Conservation (phyloP, 2,329 filamentous ascomycete species). For the Calonectria henricotiae region DNA sequence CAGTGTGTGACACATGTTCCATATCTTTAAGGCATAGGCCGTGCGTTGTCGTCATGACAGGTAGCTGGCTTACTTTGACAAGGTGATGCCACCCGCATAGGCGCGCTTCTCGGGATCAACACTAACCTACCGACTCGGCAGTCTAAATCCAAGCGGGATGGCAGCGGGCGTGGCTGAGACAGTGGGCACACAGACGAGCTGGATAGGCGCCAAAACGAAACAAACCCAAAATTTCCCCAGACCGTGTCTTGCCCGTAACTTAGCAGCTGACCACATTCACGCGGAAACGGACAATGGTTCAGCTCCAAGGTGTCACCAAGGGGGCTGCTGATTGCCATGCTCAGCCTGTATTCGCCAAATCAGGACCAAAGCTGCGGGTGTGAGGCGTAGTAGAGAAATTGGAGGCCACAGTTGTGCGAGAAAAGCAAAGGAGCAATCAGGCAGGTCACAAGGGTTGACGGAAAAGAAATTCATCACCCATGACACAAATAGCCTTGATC, state of each 20-base stretch:
- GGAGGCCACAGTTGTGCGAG: background rate
- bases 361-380: background rate
- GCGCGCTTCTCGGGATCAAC: constrained; percentile 12
- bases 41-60: constrained; percentile 16
- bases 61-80: constrained; percentile 10
- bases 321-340: background rate
- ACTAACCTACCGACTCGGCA: constrained; percentile 20
- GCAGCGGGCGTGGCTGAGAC: constrained; percentile 37
- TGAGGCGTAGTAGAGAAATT: constrained; percentile 8
- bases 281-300: background rate
- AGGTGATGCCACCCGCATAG: background rate
- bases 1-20: background rate
- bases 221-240: background rate
- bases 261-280: background rate
- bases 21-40: constrained; percentile 11
- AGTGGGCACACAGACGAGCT: constrained; percentile 5
- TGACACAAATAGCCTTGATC: constrained; percentile 15
- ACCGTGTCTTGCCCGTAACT: constrained; percentile 5
- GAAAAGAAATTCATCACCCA: constrained; percentile 17
- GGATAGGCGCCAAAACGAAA: background rate
- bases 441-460: constrained; percentile 3
- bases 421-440: constrained; percentile 28
- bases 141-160: constrained; percentile 26
- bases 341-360: background rate
- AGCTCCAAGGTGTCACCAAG: constrained; percentile 8